Base-by-base conservation (phyloP, 2,329 filamentous ascomycete genomes). In the Curvularia spicifera region DNA sequence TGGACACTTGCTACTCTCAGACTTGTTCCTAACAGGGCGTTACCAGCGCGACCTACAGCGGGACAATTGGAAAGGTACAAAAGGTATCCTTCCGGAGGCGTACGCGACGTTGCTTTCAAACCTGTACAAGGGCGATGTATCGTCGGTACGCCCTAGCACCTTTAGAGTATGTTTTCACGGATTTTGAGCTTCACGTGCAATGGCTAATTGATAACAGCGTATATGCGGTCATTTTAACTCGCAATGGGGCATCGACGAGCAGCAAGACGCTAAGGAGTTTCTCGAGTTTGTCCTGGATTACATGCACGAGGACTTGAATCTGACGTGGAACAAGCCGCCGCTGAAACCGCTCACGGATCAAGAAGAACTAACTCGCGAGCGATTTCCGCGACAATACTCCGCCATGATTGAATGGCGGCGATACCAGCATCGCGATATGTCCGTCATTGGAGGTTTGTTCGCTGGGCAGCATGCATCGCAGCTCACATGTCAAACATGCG, bases 201-300 rank as follows among this genome's bases (percentile, higher is more conserved):
- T 18, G 18, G 18, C 71, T 76, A 62, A 77, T 43, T 18, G 10
- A 22, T 2, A 4, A 24, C 39, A 59, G 63, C 84, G 59, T 84
- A 86, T 92, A 60, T 89, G 89, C 67, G 85, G 85, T 4, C 82
- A 86, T 18, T 78, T 88, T 64, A 86, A 86, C 57, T 82, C 85
- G 6, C 83, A 86, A 65, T 95, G 93, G 80, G 91, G 89, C 13
- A 89, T 91, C 40, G 82, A 83, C 24, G 81, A 87, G 49, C 94
- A 98, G 73, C 95, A 98, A 77, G 95, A 99, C 71, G 90, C 93
- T 1, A 90, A 93, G 64, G 95, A 98, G 70, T 96, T 96, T 66
- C 88, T 94, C 65, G 87, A 88, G 45, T 97, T 96, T 71, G 76
- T 97, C 26, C 83, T 96, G 37, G 88, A 91, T 52, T 88, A 90